phyloP scores from a whole-genome alignment of 1,284 basidiomycete species.

The Fomes fomentarius region DNA sequence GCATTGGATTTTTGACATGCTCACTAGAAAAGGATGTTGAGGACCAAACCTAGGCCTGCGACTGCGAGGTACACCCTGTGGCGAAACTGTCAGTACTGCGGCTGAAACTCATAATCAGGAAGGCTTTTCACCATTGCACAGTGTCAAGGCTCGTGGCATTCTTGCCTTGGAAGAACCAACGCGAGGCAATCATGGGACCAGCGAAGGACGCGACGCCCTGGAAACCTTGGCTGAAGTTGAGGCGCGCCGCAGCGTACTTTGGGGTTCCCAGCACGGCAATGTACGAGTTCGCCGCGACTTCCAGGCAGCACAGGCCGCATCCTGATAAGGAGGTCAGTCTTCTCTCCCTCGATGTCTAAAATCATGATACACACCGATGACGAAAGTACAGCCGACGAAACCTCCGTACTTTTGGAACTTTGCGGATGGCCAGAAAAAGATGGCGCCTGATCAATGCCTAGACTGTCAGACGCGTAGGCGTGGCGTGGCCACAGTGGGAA shows the following conservation, averaged over 20 bases:
- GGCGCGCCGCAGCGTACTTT: constrained; percentile 74
- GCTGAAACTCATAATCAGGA: neutral
- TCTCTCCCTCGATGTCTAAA: neutral
- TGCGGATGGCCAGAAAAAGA: constrained; percentile 84
- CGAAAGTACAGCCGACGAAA: constrained; percentile 74
- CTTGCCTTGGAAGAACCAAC: constrained; percentile 72
- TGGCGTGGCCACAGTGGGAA: constrained; percentile 7
- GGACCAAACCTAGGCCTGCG: constrained; percentile 60
- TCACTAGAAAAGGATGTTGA: constrained; percentile 72
- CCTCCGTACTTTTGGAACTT: constrained; percentile 69
- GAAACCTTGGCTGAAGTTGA: constrained; percentile 85
- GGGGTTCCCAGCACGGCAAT: constrained; percentile 70
- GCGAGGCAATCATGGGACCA: constrained; percentile 79
- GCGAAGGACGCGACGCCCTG: constrained; percentile 81
- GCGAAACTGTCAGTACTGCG: constrained; percentile 1
- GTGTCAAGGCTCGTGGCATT: constrained; percentile 66
- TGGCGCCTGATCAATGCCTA: constrained; percentile 46
- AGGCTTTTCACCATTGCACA: constrained; percentile 63
- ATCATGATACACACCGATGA: constrained; percentile 49
- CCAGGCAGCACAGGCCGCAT: constrained; percentile 71
- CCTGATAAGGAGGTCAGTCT: constrained; percentile 39
- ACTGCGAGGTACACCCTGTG: constrained; percentile 79
- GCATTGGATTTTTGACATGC: constrained; percentile 22
- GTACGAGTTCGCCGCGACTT: constrained; percentile 83
- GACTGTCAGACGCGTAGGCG: constrained; percentile 7